Evolutionary conservation across 1,284 basidiomycete genomes (phyloP).

Genomic region (Termitomyces sp.): DNA sequence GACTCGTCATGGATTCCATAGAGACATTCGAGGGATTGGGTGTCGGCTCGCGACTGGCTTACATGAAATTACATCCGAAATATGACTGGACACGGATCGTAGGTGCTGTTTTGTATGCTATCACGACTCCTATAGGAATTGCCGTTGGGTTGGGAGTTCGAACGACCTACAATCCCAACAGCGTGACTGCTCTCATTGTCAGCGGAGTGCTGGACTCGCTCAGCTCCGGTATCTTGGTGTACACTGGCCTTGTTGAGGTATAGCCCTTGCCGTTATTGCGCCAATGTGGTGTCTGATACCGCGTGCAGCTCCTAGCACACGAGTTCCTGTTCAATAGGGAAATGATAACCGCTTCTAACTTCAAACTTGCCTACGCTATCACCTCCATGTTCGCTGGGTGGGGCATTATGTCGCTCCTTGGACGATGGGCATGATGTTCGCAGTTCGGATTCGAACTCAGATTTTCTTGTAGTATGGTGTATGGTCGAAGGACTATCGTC

Average conservation of each 20-base stretch:
- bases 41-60: constrained; percentile 80
- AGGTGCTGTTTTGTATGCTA: constrained; percentile 68
- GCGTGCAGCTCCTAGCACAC: constrained; percentile 73
- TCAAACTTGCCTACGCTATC: constrained; percentile 65
- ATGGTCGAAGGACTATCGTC: not conserved
- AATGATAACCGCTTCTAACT: constrained; percentile 71
- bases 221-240: constrained; percentile 86
- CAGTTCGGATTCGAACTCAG: not conserved
- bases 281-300: not conserved
- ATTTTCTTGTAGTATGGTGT: not conserved
- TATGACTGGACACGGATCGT: constrained; percentile 61
- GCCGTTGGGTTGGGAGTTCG: constrained; percentile 82
- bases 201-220: constrained; percentile 82
- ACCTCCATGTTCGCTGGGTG: constrained; percentile 73
- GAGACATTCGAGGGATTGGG: constrained; percentile 91
- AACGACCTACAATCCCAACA: constrained; percentile 76
- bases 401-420: constrained; percentile 81
- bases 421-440: constrained; percentile 66
- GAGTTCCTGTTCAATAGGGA: constrained; percentile 87
- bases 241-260: constrained; percentile 88
- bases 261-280: constrained; percentile 9
- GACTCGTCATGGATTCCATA: constrained; percentile 23
- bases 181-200: constrained; percentile 71
- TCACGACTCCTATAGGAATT: constrained; percentile 82
- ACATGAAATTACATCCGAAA: constrained; percentile 55